Percentiles rank a stretch among this genome's conserved stretches.
Evolutionary conservation across 2,329 filamentous ascomycete genomes (phyloP).

Genomic region (Volutella citrinella): DNA sequence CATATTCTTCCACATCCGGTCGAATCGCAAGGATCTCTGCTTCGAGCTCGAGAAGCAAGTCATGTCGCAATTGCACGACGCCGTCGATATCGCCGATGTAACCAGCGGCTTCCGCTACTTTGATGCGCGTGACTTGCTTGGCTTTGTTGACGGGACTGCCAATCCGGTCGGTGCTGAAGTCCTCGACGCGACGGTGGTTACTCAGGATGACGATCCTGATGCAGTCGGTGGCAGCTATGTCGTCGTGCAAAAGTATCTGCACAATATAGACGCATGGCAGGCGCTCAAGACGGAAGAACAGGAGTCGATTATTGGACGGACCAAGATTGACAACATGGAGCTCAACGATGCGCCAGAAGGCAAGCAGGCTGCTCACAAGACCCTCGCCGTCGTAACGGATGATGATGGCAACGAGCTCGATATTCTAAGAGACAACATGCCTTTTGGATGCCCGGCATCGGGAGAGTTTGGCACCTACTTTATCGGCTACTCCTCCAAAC

Average conservation of each 20-base stretch:
- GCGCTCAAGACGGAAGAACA: conserved; percentile 47
- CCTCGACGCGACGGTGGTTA: conserved; percentile 40
- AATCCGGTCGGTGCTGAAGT: conserved; percentile 50
- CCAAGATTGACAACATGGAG: conserved; percentile 56
- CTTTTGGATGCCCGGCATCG: conserved; percentile 51
- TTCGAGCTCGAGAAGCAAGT: conserved; percentile 59
- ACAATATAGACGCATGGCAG: conserved; percentile 48
- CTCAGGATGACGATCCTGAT: conserved; percentile 36
- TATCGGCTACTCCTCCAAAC: conserved; percentile 49
- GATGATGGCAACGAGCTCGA: conserved; percentile 47
- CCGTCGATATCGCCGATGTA: conserved; percentile 48
- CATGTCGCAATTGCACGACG: conserved; percentile 43
- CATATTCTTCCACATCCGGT: conserved; percentile 56
- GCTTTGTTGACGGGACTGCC: conserved; percentile 59
- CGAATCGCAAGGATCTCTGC: conserved; percentile 53
- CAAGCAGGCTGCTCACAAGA: conserved; percentile 51
- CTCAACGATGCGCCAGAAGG: conserved; percentile 46
- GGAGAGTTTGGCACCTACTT: conserved; percentile 58
- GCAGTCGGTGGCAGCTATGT: conserved; percentile 52
- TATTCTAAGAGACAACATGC: conserved; percentile 59
- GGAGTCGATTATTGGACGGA: conserved; percentile 55
- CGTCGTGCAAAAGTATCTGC: conserved; percentile 58
- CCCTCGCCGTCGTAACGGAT: conserved; percentile 51
- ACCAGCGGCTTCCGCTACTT: conserved; percentile 59
- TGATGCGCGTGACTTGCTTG: conserved; percentile 55